Base-by-base conservation (phyloP, 129 eudicot genomes). In the Oenanthe sinensis region DNA sequence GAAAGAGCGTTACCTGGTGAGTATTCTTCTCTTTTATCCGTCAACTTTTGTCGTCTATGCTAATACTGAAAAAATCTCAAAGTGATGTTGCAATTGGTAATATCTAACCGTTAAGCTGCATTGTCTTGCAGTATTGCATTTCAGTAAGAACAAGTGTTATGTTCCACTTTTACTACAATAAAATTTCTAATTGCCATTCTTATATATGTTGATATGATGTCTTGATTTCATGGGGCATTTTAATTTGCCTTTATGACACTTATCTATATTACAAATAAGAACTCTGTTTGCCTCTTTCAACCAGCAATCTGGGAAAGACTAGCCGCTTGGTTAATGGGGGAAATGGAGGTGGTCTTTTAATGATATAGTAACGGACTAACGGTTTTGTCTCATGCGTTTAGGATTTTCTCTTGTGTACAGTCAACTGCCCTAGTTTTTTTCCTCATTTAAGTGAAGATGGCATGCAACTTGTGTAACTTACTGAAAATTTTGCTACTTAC, bases 1-100 rank as follows among this genome's bases (percentile, higher is more conserved):
- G 88, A 85, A 79, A 67, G 98, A 93, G 81, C 81, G 84, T 19
- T 90, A 80, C 74, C 82, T 88, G 48, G 97, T 92, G 14, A 83
- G 89, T 81, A n/a, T 40, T 79, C 55, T 39, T 78, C 6, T 43
- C 11, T 40, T 33, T 22, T 42, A 63, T 30, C 71, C 28, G 20
- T 28, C 65, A 58, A 28, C 33, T 0, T 22, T 52, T 52, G 10
- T 60, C n/a, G 36, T 24, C 37, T 24, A 26, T 4, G 20, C 20
- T 30, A 63, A 3, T 63, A 28, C 39, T 67, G 30, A 22, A 17
- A 30, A 67, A 33, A 14, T 19, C 42, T 67, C 22, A 3, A 67
- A 67, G 5, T 30, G 1, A 30, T 28, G 22, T 6, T 60, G 15
- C 36, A 7, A 60, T 60, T 67, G 42, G 72, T 67, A 0, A 30